A percentile compares a stretch with the other conserved stretches of the same genome.
Evolutionary conservation across 1,284 basidiomycete genomes (phyloP).

Genomic region (Malassezia dermatis): DNA sequence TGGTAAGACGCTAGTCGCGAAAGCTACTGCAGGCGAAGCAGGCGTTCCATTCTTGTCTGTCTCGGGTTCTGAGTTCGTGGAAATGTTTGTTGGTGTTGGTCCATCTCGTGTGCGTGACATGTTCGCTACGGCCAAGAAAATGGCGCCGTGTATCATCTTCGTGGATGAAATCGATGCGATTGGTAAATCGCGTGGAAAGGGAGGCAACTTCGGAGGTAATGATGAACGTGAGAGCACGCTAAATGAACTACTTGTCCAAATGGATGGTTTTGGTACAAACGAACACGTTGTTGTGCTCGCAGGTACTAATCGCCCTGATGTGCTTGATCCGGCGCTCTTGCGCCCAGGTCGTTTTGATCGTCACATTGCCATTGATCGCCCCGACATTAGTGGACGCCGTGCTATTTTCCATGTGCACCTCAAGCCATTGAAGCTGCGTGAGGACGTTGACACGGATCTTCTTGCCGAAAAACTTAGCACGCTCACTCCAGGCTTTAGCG

Average conservation of each 20-base stretch:
- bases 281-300: constrained; percentile 94
- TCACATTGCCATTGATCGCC: constrained; percentile 88
- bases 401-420: constrained; percentile 93
- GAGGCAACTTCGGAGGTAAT: constrained; percentile 80
- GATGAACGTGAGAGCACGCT: constrained; percentile 96
- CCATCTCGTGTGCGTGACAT: constrained; percentile 93
- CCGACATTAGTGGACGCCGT: constrained; percentile 82
- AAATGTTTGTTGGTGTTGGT: constrained; percentile 99
- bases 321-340: constrained; percentile 86
- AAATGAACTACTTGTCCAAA: constrained; percentile 95
- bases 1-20: constrained; percentile 93
- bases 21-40: constrained; percentile 95
- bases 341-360: constrained; percentile 96
- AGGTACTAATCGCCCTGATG: constrained; percentile 91
- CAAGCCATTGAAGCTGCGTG: constrained; percentile 59
- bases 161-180: constrained; percentile 65
- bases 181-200: constrained; percentile 84
- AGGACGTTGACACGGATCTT: constrained; percentile 23
- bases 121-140: constrained; percentile 92
- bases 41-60: constrained; percentile 95
- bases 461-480: constrained; percentile 71
- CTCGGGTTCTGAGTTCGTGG: constrained; percentile 96
- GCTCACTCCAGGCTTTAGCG: constrained; percentile 92
- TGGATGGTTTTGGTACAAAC: constrained; percentile 95
- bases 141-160: constrained; percentile 86